Percentiles rank a stretch among this genome's conserved stretches.
phyloP scores from a whole-genome alignment of 2,329 filamentous ascomycete species.

The Epichloe elymi region DNA sequence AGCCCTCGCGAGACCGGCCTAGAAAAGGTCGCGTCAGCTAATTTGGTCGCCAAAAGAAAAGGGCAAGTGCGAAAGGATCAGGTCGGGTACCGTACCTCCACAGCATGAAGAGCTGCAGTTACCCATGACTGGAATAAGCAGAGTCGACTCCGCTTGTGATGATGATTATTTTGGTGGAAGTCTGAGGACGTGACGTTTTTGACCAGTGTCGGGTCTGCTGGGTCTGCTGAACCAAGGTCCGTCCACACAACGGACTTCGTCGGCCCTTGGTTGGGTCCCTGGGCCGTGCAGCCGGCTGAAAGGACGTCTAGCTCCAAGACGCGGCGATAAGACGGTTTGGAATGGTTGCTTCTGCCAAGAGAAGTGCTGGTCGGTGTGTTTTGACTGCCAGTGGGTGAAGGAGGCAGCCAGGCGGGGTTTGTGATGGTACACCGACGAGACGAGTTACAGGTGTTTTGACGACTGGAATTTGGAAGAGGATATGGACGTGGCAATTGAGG shows the following conservation, averaged over 20 bases:
- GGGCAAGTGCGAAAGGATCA: slow-evolving; percentile 3
- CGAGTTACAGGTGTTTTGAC: slow-evolving; percentile 1
- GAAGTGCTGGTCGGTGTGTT: background rate
- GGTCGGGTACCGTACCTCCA: slow-evolving; percentile 28
- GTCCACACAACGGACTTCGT: background rate
- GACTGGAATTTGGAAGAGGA: background rate
- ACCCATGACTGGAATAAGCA: slow-evolving; percentile 35
- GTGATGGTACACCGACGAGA: slow-evolving; percentile 1
- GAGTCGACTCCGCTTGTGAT: background rate
- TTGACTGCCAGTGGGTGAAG: background rate
- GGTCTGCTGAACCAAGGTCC: background rate
- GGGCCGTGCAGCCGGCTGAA: background rate
- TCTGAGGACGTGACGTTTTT: background rate
- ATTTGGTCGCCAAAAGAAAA: slow-evolving; percentile 1
- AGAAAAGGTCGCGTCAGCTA: slow-evolving; percentile 16
- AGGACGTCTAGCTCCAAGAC: background rate
- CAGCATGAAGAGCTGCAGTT: slow-evolving; percentile 48
- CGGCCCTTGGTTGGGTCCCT: background rate
- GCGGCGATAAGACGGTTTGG: background rate
- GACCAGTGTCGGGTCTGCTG: background rate
- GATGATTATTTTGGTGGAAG: background rate
- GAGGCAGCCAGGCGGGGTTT: background rate
- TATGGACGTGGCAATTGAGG: background rate
- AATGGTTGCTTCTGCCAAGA: background rate
- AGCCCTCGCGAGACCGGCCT: slow-evolving; percentile 68